Evolutionary conservation across 176 grass and related monocot genomes (phyloP).

Genomic region (Microstegium vimineum): DNA sequence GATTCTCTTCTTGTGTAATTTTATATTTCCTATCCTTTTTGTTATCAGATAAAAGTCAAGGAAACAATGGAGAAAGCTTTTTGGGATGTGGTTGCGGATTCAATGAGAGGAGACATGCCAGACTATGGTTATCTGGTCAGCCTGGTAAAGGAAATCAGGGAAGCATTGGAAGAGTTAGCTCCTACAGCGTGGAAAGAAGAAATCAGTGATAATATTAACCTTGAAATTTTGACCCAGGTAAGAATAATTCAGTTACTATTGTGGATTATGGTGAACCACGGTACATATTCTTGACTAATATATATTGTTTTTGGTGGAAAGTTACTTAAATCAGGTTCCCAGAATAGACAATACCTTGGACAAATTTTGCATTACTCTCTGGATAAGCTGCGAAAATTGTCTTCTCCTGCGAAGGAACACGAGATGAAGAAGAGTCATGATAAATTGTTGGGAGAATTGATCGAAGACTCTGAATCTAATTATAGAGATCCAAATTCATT

Average conservation of each 20-base stretch:
- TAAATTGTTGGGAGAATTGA: slow-evolving; percentile 68
- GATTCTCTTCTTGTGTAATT: not conserved
- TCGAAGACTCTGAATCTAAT: slow-evolving; percentile 42
- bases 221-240: slow-evolving; percentile 86
- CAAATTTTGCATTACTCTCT: slow-evolving; percentile 83
- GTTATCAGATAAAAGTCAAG: slow-evolving; percentile 56
- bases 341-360: slow-evolving; percentile 63
- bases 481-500: slow-evolving; percentile 45
- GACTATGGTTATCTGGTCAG: slow-evolving; percentile 66
- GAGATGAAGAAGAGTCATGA: slow-evolving; percentile 63
- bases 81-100: slow-evolving; percentile 72
- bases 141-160: slow-evolving; percentile 85
- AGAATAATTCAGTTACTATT: slow-evolving; percentile 7
- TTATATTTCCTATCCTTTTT: slow-evolving; percentile 13
- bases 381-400: slow-evolving; percentile 51
- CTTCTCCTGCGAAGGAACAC: slow-evolving; percentile 62
- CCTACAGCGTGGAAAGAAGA: slow-evolving; percentile 70
- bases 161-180: slow-evolving; percentile 70
- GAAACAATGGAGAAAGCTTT: slow-evolving; percentile 91
- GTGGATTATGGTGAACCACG: not conserved
- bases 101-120: slow-evolving; percentile 64
- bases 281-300: not conserved
- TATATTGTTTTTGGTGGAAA: slow-evolving; percentile 40
- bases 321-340: slow-evolving; percentile 56
- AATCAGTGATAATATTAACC: slow-evolving; percentile 72